Evolutionary conservation across 306 rosid species (phyloP), one percentile per base, ranked within the genome.

Genomic region (Astragalus membranaceus): DNA sequence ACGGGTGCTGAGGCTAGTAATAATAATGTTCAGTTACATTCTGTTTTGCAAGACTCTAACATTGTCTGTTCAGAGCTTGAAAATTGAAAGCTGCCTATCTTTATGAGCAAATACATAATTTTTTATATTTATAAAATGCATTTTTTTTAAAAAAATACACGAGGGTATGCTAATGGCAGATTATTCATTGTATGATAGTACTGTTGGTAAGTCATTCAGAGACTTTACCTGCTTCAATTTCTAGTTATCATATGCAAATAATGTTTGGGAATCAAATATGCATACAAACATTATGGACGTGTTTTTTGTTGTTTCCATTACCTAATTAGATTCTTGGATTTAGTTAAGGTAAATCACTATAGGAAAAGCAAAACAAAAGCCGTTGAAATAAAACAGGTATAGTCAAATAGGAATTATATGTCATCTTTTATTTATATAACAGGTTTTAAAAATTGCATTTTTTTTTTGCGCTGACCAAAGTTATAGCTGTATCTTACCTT

Each of bases 191-290:
- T 73, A 20, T 50, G 10, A 41, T 64, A 47, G 68, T 54, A 50
- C 49, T 46, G 10, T 13, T 59, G 59, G 26, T 36, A 16, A 68
- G 49, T 53, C 69, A 39, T 23, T 12, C 36, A 44, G 10, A 65
- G 69, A 8, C 73, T 36, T 5, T 70, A n/a, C 63, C 5, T 57
- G 75, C 37, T 61, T n/a, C 65, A 23, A 4, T 42, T 75, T 39
- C 54, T 14, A 41, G 9, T 55, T 52, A 26, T 47, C 16, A 15
- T 29, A 15, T 20, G 10, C 63, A 37, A 23, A 20, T 36, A 39
- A 39, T 57, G 53, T 14, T 48, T 33, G 47, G 4, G 30, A 72
- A 16, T 41, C 72, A 36, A 46, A 39, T 55, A 50, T 54, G 10
- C 20, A 0, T 29, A 30, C 50, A 33, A 51, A 39, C 53, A 43